Evolutionary conservation across 108 stramenopile genomes (phyloP), one percentile per base, ranked within the genome.

Genomic region (Nitzschia palea): DNA sequence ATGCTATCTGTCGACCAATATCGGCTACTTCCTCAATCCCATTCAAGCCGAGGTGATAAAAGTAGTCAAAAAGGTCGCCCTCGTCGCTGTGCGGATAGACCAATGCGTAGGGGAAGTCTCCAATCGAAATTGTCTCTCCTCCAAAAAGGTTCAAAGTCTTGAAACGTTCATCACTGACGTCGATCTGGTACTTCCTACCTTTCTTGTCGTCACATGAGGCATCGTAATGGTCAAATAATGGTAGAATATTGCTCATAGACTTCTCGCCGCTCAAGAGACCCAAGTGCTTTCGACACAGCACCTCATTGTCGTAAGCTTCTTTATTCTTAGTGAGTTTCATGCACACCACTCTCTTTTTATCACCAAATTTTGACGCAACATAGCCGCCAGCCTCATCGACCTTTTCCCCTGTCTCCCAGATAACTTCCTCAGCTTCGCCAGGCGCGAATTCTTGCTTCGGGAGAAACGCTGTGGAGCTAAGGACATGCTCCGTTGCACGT

Each of bases 311-410:
- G 50, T 74, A 91, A 4, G 54, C 71, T 20, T 44, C 65, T 44
- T 66, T 34, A 51, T 57, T 77, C 37, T 72, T 65, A 63, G 86
- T 91, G 37, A 91, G 79, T 40, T 88, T 86, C 58, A 91, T 73
- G 42, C 64, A 80, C 23, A 91, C 84, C 12, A 28, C 44, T n/a
- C 72, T 29, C 52, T 62, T 77, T 28, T 40, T 52, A 23, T 61
- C 68, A 22, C 53, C 52, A 34, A 85, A 85, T 29, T 73, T 66
- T 2, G 70, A 54, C 8, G 55, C 69, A 8, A 68, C 22, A 27
- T 69, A 66, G 51, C 62, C 53, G 30, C 29, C 74, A 68, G 71
- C 74, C 44, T 77, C 75, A 5, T 37, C 54, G 5, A 73, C 75
- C 45, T 67, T 55, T 32, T 63, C 69, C 26, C 82, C 82, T 28